Percentiles rank a stretch among this genome's conserved stretches.
phyloP scores from a whole-genome alignment of 2,329 filamentous ascomycete genomes.

The Gaeumannomyces sp. region DNA sequence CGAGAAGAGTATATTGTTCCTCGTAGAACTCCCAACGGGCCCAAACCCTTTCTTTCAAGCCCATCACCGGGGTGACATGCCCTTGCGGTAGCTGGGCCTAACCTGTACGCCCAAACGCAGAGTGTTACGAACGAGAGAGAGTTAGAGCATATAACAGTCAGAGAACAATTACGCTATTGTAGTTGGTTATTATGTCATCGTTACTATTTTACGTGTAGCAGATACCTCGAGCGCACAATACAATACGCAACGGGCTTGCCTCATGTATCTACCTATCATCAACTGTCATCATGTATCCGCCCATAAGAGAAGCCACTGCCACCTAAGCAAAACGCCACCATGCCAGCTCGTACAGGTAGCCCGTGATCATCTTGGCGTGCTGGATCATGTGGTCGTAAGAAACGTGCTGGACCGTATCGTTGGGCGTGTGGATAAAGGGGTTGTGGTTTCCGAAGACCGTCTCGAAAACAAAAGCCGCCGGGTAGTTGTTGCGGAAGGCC shows the following conservation, averaged over 20 bases:
- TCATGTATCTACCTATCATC: not conserved
- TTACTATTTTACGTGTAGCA: not conserved
- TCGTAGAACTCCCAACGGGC: too few species aligned
- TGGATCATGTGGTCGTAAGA: constrained; percentile 61
- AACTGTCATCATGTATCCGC: not conserved
- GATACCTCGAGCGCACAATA: not conserved
- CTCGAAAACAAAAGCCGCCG: constrained; percentile 59
- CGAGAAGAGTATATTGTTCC: too few species aligned
- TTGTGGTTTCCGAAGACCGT: constrained; percentile 53
- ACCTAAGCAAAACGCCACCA: constrained; percentile 28
- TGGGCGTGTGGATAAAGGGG: constrained; percentile 66
- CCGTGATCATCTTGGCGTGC: constrained; percentile 47
- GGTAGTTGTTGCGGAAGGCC: constrained; percentile 60
- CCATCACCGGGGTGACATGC: too few species aligned
- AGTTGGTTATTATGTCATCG: not conserved
- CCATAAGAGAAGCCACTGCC: not conserved
- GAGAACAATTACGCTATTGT: not conserved
- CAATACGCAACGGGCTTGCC: not conserved
- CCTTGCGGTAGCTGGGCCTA: too few species aligned
- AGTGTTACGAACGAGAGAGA: too few species aligned
- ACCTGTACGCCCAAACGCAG: too few species aligned
- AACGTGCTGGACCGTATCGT: constrained; percentile 64
- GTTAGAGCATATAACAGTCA: not conserved
- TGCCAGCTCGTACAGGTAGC: constrained; percentile 40
- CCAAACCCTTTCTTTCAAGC: too few species aligned